Evolutionary conservation across 2,329 filamentous ascomycete genomes (phyloP).

Genomic region (Ophiocordyceps polyrhachis-furcata): DNA sequence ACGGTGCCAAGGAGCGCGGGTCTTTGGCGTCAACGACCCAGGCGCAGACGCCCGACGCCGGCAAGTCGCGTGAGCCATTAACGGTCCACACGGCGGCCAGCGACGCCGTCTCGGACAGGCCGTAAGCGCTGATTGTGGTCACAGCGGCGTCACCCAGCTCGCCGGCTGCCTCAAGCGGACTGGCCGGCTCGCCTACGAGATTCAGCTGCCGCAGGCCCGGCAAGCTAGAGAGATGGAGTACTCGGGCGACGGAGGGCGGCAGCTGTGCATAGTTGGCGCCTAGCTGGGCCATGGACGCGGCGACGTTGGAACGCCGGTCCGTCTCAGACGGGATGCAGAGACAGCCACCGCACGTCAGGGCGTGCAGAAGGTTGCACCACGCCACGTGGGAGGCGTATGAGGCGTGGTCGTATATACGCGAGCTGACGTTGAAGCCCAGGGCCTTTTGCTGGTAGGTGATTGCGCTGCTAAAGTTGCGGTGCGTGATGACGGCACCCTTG

Average conservation of each 20-base stretch:
- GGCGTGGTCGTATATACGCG: conserved; percentile 4
- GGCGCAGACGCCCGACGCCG: background rate
- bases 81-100: background rate
- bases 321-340: conserved; percentile 1
- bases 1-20: conserved; percentile 3
- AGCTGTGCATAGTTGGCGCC: conserved; percentile 1
- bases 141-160: background rate
- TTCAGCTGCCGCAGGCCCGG: background rate
- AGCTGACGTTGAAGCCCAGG: conserved; percentile 2
- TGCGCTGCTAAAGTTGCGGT: conserved; percentile 5
- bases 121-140: conserved; percentile 5
- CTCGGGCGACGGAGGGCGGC: background rate
- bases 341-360: conserved; percentile 1
- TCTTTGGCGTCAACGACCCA: conserved; percentile 6
- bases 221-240: background rate
- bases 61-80: background rate
- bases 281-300: background rate
- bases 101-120: conserved; percentile 5
- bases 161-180: background rate
- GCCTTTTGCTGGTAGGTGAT: conserved; percentile 2
- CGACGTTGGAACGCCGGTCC: conserved; percentile 1
- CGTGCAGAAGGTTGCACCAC: background rate
- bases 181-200: background rate
- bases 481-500: conserved; percentile 25
- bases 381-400: background rate